Evolutionary conservation across 2,329 filamentous ascomycete species (phyloP), one percentile per base, ranked within the genome.

Genomic region (Corinectria fuckeliana): DNA sequence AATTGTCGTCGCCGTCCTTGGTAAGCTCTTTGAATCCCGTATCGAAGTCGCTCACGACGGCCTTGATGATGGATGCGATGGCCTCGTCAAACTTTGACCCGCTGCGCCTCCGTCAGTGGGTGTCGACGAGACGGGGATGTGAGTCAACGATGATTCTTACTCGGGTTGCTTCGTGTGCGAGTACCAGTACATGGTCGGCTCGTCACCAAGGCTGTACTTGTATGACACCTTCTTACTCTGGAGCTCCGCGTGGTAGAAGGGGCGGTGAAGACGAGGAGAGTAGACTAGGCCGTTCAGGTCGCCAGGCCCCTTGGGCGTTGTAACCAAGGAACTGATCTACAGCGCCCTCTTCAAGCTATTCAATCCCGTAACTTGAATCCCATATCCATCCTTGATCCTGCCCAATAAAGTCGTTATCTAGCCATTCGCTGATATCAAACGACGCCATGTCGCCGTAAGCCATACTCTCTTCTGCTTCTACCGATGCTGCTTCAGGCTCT

Each of bases 341-440:
- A 4, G 32, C 2, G 3, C 14, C 32, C 16, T 34, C 16, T 34
- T 34, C 6, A 34, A 3, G 32, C 16, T 16, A 36, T 36, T 16
- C 32, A 8, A 36, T 36, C 9, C 32, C 32, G 7, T 36, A 36
- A 36, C n/a, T 36, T 18, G 32, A 36, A 18, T 45, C 53, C 58
- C 61, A 63, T 18, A 61, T 63, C 58, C 61, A 63, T 16, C 54
- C 58, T 21, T 63, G 58, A 7, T 61, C 58, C 18, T 61, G 53
- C 2, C 49, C 58, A 13, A 58, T 38, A 5, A 44, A 55, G 25
- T 16, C 36, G n/a, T 51, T 48, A 7, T 50, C 42, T 7, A 54
- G 9, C 5, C 25, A 53, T 4, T 53, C 50, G 2, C 39, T 28
- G 3, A 41, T 34, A 10, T 45, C 50, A 36, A 53, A 32, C 1